Conservation (phyloP, 2,329 filamentous ascomycete species). For the Alternaria metachromatica region DNA sequence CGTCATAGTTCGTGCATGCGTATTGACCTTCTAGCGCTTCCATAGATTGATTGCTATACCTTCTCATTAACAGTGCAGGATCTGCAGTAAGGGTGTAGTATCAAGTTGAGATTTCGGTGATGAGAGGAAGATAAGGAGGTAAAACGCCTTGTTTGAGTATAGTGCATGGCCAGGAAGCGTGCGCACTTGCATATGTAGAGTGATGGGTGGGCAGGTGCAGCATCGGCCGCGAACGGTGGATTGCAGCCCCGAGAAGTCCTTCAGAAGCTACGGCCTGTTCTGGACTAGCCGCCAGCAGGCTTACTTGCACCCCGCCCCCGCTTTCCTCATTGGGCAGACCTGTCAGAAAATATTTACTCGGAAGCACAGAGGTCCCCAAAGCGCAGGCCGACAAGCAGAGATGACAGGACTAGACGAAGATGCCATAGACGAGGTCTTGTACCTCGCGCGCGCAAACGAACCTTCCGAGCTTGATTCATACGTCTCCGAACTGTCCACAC, state of each 20-base stretch:
- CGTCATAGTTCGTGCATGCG: conserved; percentile 14
- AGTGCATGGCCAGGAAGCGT: conserved; percentile 5
- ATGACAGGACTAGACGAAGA: conserved; percentile 62
- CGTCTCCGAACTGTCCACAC: conserved; percentile 66
- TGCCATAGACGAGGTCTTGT: conserved; percentile 89
- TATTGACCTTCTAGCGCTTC: conserved; percentile 17
- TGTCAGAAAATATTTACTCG: conserved; percentile 21
- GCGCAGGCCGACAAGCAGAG: conserved; percentile 8
- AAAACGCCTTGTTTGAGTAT: conserved; percentile 5
- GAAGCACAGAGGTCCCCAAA: conserved; percentile 1
- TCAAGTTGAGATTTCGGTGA: conserved; percentile 13
- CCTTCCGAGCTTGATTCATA: conserved; percentile 68
- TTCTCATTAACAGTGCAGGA: conserved; percentile 17
- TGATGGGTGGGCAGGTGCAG: conserved; percentile 7
- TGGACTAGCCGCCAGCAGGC: conserved; percentile 4
- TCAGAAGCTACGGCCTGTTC: conserved; percentile 2
- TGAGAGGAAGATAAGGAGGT: conserved; percentile 9
- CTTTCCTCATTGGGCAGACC: conserved; percentile 16
- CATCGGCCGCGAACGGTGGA: not conserved
- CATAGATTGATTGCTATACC: conserved; percentile 16
- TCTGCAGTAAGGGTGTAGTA: conserved; percentile 23
- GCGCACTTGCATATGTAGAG: conserved; percentile 6
- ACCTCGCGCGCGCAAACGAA: conserved; percentile 82
- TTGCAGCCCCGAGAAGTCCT: not conserved
- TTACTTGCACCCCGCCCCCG: conserved; percentile 21